Evolutionary conservation across 257 asterid genomes (phyloP), one percentile per base, ranked within the genome.

Genomic region (Jacaranda copaia): DNA sequence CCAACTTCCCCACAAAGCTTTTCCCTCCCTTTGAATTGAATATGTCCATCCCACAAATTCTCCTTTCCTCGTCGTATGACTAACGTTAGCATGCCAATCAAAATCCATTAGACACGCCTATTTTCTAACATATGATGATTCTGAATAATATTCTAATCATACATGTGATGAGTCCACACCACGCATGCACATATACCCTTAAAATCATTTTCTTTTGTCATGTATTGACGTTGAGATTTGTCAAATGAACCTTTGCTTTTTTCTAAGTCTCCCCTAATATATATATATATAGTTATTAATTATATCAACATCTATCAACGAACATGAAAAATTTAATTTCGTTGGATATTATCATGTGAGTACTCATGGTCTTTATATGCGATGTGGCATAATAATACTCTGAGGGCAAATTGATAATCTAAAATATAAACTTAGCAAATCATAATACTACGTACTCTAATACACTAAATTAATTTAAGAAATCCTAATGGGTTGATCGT

Each of bases 141-240:
- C 5, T 59, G 42, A 25, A 18, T 53, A 16, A 15, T 15, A n/a
- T 59, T 59, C 65, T 20, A 59, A 32, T 59, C 39, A 59, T 59
- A 32, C 42, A 59, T 10, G 42, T 45, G 10, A 18, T 19, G 9
- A 13, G 14, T 25, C 38, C 75, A 70, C n/a, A 70, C n/a, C 16
- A 36, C 15, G 64, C 64, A 72, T 42, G 58, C 56, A 58, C 25
- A 46, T 38, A 35, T 8, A 52, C 35, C 56, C 67, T 71, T 57
- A 35, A 15, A 38, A 56, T 15, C 45, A 32, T 25, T 69, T 69
- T 5, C 14, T 52, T 36, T 51, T 25, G 2, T 49, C 46, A 3
- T 35, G 12, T 8, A 15, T 64, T 42, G 39, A 43, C 42, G 38
- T 18, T 16, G 40, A 53, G 55, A 53, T 53, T 11, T 55, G 66